phyloP scores from a whole-genome alignment of 2,329 filamentous ascomycete species.

The Pseudogymnoascus sp. region DNA sequence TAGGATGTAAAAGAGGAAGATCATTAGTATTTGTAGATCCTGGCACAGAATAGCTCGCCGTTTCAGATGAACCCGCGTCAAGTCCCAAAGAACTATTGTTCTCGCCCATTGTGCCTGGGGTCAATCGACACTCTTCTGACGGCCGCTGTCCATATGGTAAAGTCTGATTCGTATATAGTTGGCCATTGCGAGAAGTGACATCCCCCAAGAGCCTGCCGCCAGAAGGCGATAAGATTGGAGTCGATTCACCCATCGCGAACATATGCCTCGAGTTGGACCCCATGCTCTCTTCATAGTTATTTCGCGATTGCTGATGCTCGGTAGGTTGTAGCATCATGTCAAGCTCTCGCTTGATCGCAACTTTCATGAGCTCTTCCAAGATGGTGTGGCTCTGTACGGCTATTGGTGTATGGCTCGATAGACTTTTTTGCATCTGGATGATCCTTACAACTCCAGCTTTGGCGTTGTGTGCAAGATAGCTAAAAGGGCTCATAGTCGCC shows the following conservation, averaged over 20 bases:
- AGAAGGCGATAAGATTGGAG: neutral
- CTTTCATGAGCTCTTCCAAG: neutral
- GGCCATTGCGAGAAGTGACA: no score
- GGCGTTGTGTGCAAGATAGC: conserved; percentile 24
- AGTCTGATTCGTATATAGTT: neutral
- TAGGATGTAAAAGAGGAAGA: neutral
- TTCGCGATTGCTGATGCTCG: neutral
- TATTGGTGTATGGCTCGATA: neutral
- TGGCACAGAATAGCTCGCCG: neutral
- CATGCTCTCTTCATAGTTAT: neutral
- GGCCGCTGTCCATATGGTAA: neutral
- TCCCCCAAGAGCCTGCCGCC: neutral
- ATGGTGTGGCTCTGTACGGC: neutral
- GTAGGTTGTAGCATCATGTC: neutral
- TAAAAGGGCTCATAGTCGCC: conserved; percentile 26
- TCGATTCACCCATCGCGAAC: neutral
- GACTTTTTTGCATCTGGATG: conserved; percentile 16
- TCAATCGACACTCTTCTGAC: neutral
- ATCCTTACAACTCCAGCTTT: conserved; percentile 28
- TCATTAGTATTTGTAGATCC: neutral
- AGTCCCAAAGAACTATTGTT: neutral
- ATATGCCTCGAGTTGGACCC: neutral
- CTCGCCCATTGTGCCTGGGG: neutral
- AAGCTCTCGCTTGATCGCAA: neutral
- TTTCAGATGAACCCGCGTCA: neutral